These are phyloP conservation scores for Neurospora sp. DNA, from an alignment of 2,329 filamentous ascomycete genomes.

Conservation along the genomic window DNA sequence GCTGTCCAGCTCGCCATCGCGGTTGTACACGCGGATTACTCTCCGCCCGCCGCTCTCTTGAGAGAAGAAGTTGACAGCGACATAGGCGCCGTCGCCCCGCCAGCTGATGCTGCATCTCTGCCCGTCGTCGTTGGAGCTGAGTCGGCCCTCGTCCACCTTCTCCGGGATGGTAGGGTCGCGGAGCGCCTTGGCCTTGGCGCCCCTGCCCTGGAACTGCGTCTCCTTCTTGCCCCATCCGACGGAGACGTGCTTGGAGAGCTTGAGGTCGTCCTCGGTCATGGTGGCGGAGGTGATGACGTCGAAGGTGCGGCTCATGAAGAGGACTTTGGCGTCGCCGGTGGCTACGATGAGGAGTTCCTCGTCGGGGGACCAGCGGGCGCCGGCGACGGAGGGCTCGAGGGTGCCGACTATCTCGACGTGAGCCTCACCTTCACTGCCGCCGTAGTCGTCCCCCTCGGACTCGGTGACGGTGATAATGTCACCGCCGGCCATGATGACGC, in stretches of 20 bases:
- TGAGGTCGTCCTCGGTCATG: constrained; percentile 67
- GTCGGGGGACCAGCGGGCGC: constrained; percentile 88
- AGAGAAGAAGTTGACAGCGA: constrained; percentile 70
- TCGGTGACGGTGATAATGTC: constrained; percentile 78
- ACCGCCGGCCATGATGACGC: constrained; percentile 77
- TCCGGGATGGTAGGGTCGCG: constrained; percentile 93
- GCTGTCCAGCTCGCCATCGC: constrained; percentile 84
- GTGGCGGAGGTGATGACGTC: constrained; percentile 70
- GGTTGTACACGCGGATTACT: constrained; percentile 79
- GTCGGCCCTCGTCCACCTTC: constrained; percentile 71
- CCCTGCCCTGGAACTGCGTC: constrained; percentile 91
- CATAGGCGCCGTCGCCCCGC: constrained; percentile 87
- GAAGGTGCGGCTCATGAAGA: constrained; percentile 90
- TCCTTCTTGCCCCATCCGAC: constrained; percentile 98
- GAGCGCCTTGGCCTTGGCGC: constrained; percentile 74
- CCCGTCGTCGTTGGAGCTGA: constrained; percentile 63
- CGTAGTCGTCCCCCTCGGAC: too few species aligned
- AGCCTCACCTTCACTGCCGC: constrained; percentile 34
- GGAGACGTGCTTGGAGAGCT: constrained; percentile 85
- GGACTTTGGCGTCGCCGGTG: constrained; percentile 66
- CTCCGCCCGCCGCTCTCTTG: constrained; percentile 54
- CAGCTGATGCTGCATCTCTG: constrained; percentile 67
- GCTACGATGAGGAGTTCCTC: constrained; percentile 81
- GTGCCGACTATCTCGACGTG: constrained; percentile 93
- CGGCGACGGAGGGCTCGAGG: constrained; percentile 82